These are phyloP conservation scores for Colletotrichum nymphaeae DNA, from an alignment of 2,329 filamentous ascomycete species.

Conservation along the genomic window DNA sequence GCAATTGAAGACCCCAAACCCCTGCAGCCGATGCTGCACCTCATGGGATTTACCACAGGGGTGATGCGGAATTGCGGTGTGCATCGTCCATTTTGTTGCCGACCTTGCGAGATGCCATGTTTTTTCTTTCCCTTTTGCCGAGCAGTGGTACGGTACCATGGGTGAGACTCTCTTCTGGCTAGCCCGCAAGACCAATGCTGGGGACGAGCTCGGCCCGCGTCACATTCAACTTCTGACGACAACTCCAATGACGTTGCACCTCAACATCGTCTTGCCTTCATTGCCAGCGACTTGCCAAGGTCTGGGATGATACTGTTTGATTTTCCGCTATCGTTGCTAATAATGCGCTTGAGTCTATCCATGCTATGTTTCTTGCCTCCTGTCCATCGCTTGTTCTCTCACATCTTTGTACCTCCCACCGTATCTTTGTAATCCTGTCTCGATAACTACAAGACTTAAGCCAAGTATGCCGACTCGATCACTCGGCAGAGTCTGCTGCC, in stretches of 20 bases:
- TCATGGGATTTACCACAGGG: background rate
- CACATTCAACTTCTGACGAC: background rate
- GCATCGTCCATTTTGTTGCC: background rate
- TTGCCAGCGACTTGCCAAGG: background rate
- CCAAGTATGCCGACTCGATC: background rate
- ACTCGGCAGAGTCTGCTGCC: background rate
- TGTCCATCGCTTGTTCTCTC: background rate
- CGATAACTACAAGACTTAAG: background rate
- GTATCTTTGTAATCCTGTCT: background rate
- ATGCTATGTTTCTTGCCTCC: background rate
- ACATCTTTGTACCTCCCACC: background rate
- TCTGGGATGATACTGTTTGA: background rate
- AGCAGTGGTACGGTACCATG: slow-evolving; percentile 6
- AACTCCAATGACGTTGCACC: background rate
- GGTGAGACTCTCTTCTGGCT: background rate
- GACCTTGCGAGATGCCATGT: background rate
- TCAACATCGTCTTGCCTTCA: background rate
- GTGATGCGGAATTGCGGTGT: slow-evolving; percentile 12
- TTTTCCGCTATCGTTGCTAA: background rate
- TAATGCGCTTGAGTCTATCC: background rate
- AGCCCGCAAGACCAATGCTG: background rate
- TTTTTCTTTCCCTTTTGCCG: background rate
- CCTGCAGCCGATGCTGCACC: background rate
- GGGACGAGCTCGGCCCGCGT: slow-evolving; percentile 1
- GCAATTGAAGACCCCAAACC: background rate